These are phyloP conservation scores for Aspergillus fructus DNA, from an alignment of 2,329 filamentous ascomycete genomes.

Conservation along the genomic window DNA sequence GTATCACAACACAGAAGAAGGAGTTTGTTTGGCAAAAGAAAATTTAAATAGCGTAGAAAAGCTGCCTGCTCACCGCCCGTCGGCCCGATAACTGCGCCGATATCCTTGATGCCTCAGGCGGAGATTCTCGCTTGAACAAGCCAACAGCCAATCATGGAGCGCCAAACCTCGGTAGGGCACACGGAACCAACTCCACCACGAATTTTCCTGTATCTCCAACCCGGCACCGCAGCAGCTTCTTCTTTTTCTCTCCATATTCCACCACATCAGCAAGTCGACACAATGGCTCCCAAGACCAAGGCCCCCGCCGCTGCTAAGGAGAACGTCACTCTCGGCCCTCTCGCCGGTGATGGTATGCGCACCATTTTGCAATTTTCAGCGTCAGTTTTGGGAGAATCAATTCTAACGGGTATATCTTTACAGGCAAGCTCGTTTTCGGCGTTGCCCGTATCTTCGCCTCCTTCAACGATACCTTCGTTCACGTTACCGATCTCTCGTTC, in stretches of 20 bases:
- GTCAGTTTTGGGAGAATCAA: not conserved
- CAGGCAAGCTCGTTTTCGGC: conserved; percentile 95
- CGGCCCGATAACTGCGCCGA: conserved; percentile 28
- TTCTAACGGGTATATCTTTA: conserved; percentile 16
- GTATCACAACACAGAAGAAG: not conserved
- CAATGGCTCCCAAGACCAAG: conserved; percentile 90
- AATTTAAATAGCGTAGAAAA: conserved; percentile 29
- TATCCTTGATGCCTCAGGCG: conserved; percentile 3
- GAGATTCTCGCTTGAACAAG: conserved; percentile 30
- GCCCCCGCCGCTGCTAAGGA: conserved; percentile 76
- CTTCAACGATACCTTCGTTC: conserved; percentile 92
- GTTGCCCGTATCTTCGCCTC: conserved; percentile 98
- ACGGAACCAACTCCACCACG: conserved; percentile 21
- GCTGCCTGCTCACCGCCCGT: conserved; percentile 23
- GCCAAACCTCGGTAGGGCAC: conserved; percentile 35
- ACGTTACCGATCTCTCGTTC: conserved; percentile 98
- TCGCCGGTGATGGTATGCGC: conserved; percentile 85
- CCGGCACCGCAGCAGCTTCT: conserved; percentile 22
- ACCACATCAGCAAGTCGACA: conserved; percentile 51
- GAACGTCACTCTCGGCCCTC: conserved; percentile 97
- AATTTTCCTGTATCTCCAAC: conserved; percentile 27
- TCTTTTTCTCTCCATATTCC: conserved; percentile 37
- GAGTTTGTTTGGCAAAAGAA: conserved; percentile 1
- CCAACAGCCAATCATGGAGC: conserved; percentile 30
- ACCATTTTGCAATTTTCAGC: not conserved